Evolutionary conservation across 306 rosid species (phyloP), one percentile per base, ranked within the genome.

Genomic region (Inga leiocalycina): DNA sequence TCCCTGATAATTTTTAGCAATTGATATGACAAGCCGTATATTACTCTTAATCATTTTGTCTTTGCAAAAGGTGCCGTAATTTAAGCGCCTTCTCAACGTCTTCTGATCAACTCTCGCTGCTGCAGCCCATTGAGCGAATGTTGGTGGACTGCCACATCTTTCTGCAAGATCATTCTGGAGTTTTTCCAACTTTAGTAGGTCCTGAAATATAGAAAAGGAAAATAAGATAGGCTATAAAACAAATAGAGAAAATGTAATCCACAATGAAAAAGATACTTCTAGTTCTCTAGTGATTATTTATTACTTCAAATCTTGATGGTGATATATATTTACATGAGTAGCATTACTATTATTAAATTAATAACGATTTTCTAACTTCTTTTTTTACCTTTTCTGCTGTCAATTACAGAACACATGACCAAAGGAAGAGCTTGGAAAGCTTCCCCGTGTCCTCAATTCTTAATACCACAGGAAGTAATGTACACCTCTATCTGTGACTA

Each of bases 41-140:
- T 96, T 96, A 88, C 99, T 96, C 83, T 91, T 96, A 82, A 96
- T 89, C 99, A 96, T 96, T 85, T 85, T 93, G 88, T 96, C 98
- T 88, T 96, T 96, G 92, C 97, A 96, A 43, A 66, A 81, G 78
- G 65, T 85, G 72, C 99, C 99, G 76, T 93, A 80, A 82, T 91
- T 90, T 86, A 96, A 75, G 35, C 94, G 97, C 85, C 64, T 88
- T 84, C 97, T 92, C 81, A 93, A 87, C 68, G 94, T 93, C 83
- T 86, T 90, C 87, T 87, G 94, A 81, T 96, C 94, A 80, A 96
- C 85, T 74, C 97, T 97, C 46, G 98, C 99, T 51, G 93, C 96
- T 70, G 97, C 92, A 75, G 99, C 98, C 99, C 99, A 92, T 83
- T 93, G 98, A 51, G 91, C 92, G 73, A 89, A 89, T 22, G 97